Conservation (phyloP, 306 rosid species). For the Cajanus cajan region DNA sequence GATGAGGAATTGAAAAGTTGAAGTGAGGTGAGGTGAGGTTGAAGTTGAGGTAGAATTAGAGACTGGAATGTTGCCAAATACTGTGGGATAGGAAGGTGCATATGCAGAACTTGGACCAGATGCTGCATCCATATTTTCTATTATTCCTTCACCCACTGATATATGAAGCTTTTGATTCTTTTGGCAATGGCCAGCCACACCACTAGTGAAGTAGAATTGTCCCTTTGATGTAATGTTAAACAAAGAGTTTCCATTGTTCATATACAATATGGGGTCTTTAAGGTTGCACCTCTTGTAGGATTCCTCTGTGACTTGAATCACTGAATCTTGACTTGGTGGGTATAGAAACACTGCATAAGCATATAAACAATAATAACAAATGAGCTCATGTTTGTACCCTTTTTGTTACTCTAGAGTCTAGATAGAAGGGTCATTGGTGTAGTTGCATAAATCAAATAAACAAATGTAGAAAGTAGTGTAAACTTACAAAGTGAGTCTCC, state of each 20-base stretch:
- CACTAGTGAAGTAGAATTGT: conserved; percentile 79
- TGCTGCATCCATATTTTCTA: conserved; percentile 33
- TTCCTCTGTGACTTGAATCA: conserved; percentile 70
- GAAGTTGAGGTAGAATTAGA: conserved; percentile 42
- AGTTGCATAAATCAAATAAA: not conserved
- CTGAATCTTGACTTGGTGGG: conserved; percentile 95
- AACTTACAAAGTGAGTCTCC: conserved; percentile 94
- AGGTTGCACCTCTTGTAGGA: conserved; percentile 69
- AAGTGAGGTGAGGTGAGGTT: conserved; percentile 24
- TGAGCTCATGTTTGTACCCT: not conserved
- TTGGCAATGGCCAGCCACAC: conserved; percentile 61
- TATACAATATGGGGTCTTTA: conserved; percentile 70
- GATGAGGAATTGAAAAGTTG: conserved; percentile 24
- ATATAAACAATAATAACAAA: not conserved
- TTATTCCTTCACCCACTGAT: conserved; percentile 37
- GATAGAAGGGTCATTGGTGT: not conserved
- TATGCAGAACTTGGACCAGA: conserved; percentile 50
- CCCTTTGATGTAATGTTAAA: conserved; percentile 73
- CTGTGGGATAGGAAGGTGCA: conserved; percentile 77
- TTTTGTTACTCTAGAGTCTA: not conserved
- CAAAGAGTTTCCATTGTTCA: conserved; percentile 84
- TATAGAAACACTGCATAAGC: conserved; percentile 71
- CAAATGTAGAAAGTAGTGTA: not conserved
- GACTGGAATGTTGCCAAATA: conserved; percentile 72
- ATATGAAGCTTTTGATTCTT: conserved; percentile 74